A percentile compares a stretch with the other conserved stretches of the same genome.
Conservation (phyloP, 345 rosid genomes). For the Gossypium raimondii region DNA sequence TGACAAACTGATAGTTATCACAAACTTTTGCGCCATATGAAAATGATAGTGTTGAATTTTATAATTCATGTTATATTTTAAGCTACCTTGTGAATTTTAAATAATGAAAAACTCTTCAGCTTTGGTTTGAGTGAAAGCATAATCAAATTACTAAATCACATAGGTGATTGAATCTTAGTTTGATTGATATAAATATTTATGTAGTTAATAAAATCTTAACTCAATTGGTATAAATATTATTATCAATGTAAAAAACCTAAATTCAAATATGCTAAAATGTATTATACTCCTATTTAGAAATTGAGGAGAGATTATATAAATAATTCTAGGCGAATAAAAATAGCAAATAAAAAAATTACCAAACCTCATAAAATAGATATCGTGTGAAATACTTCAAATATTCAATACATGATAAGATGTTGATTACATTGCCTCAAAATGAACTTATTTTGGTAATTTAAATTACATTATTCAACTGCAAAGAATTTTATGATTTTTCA, state of each 20-base stretch:
- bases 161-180: rapidly evolving
- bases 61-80: not conserved
- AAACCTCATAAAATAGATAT: not conserved
- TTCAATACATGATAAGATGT: not conserved
- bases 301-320: too few species aligned
- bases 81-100: not conserved
- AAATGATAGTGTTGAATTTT: not conserved
- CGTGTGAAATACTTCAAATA: not conserved
- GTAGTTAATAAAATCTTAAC: rapidly evolving
- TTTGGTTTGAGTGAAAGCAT: not conserved
- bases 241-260: rapidly evolving
- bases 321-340: too few species aligned
- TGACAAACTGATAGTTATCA: not conserved
- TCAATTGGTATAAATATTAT: too few species aligned
- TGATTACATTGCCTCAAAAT: not conserved
- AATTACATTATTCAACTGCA: not conserved
- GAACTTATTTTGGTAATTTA: not conserved
- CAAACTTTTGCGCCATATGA: not conserved
- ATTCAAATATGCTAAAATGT: too few species aligned
- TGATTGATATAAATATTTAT: too few species aligned
- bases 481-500: not conserved
- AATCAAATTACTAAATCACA: not conserved
- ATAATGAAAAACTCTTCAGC: not conserved
- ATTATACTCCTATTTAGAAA: rapidly evolving
- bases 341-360: not conserved